Base-by-base conservation (phyloP, 2,329 filamentous ascomycete genomes). In the Alternaria metachromatica region DNA sequence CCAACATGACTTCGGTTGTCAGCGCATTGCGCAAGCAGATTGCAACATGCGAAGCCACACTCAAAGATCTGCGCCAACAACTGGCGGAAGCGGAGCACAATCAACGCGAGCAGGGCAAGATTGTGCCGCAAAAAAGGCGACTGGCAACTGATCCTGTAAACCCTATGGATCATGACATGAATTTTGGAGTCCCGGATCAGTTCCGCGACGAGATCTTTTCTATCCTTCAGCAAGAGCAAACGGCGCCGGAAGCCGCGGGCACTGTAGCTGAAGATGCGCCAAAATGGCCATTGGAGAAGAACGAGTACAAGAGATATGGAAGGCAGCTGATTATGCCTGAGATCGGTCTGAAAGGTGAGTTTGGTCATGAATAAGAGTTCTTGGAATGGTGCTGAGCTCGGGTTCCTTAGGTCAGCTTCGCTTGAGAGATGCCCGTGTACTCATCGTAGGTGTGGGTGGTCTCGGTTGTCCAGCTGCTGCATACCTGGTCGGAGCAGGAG, bases 401-500 rank as follows among this genome's bases (percentile, higher is more conserved):
- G 12, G 20, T 25, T 46, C 11, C 12, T 13, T 60, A 93, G 93
- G 92, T 1, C 95, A 98, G 80, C 83, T 95, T 7, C 85, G 87
- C 30, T 83, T 98, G 15, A 91, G 89, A 72, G 83, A 85, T 1
- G 85, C 92, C 1, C 88, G 85, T 20, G 89, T 97, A 6, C 85
- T 98, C 8, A 85, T 99, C 50, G 87, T 99, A 23, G 96, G 96
- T 11, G 90, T 92, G 2, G 96, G 96, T 6, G 96, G 96, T 0
- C 83, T 99, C 12, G 96, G 96, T 11, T 98, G 93, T 77, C 96
- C 96, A 11, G 94, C 96, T 12, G 92, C 94, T 1, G 87, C 92
- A n/a, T 99, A 99, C 76, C 87, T 99, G 2, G 93, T 94, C 10
- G 95, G 93, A 21, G 92, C 96, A 2, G 96, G 96, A 0, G 87